These are phyloP conservation scores for Barnettozyma botsteinii DNA, from an alignment of 805 yeast species.

Conservation along the genomic window DNA sequence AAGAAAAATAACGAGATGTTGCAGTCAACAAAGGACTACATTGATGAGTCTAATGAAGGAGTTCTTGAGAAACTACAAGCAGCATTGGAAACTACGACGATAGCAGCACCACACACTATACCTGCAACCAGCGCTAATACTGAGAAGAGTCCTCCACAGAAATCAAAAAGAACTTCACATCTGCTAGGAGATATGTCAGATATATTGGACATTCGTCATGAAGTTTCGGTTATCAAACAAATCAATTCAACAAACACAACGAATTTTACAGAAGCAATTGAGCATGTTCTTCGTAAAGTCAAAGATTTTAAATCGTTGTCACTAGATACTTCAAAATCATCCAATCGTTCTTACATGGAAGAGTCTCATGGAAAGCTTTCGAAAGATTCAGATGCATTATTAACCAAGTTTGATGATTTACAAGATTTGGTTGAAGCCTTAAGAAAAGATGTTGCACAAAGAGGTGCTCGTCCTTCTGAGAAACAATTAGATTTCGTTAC, in stretches of 20 bases:
- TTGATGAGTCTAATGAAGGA: slow-evolving; percentile 22
- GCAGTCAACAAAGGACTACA: slow-evolving; percentile 18
- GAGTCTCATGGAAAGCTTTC: slow-evolving; percentile 68
- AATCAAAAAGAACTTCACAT: slow-evolving; percentile 3
- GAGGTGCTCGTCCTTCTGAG: slow-evolving; percentile 78
- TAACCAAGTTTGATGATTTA: slow-evolving; percentile 81
- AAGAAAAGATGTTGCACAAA: slow-evolving; percentile 83
- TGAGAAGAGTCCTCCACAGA: slow-evolving; percentile 1
- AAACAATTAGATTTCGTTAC: slow-evolving; percentile 63
- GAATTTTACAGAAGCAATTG: slow-evolving; percentile 37
- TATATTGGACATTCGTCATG: slow-evolving; percentile 44
- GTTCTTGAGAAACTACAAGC: slow-evolving; percentile 16
- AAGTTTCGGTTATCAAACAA: slow-evolving; percentile 55
- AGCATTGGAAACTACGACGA: slow-evolving; percentile 7
- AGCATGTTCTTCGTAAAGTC: slow-evolving; percentile 39
- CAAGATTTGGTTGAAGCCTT: slow-evolving; percentile 89
- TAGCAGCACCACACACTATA: background rate
- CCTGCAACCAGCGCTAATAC: too few relatives aligned
- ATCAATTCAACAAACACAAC: slow-evolving; percentile 41
- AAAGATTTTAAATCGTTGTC: slow-evolving; percentile 46
- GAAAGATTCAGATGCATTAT: slow-evolving; percentile 64
- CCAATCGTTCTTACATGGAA: slow-evolving; percentile 59
- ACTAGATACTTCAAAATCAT: slow-evolving; percentile 31
- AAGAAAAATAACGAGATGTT: slow-evolving; percentile 12
- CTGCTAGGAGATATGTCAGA: slow-evolving; percentile 19